phyloP scores from a whole-genome alignment of 345 rosid genomes.

The Aquilaria sinensis region DNA sequence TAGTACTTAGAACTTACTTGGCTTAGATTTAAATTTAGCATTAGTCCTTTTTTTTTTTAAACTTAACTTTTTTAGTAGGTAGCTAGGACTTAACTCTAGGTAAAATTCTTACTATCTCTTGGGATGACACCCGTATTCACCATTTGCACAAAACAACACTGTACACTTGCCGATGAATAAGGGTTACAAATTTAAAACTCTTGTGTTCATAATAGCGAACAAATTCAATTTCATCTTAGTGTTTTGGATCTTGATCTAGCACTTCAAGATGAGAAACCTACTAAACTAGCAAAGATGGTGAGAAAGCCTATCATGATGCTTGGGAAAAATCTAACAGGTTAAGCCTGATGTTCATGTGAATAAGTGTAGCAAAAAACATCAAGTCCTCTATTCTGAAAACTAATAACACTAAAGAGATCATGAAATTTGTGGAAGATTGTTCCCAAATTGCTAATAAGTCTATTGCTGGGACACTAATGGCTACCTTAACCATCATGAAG shows the following conservation, averaged over 20 bases:
- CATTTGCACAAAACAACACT: no score
- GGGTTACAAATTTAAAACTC: no score
- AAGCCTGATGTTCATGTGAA: neutral
- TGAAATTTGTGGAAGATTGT: neutral
- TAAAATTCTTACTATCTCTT: no score
- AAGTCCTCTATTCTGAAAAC: neutral
- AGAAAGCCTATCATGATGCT: neutral
- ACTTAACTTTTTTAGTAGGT: no score
- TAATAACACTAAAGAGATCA: neutral
- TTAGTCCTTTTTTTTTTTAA: no score
- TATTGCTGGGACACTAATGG: neutral
- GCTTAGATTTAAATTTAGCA: no score
- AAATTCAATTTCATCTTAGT: neutral
- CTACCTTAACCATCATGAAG: neutral
- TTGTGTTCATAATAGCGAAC: no score
- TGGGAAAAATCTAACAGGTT: neutral
- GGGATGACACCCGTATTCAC: no score
- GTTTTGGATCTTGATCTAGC: neutral
- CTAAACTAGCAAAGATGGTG: neutral
- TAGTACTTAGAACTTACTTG: no score
- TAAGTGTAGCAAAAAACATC: neutral
- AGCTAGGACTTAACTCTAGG: no score
- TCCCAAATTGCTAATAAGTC: neutral
- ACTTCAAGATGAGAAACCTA: neutral
- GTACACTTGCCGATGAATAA: no score